Conservation (phyloP, 352 stramenopile species). For the Phytophthora lateralis region DNA sequence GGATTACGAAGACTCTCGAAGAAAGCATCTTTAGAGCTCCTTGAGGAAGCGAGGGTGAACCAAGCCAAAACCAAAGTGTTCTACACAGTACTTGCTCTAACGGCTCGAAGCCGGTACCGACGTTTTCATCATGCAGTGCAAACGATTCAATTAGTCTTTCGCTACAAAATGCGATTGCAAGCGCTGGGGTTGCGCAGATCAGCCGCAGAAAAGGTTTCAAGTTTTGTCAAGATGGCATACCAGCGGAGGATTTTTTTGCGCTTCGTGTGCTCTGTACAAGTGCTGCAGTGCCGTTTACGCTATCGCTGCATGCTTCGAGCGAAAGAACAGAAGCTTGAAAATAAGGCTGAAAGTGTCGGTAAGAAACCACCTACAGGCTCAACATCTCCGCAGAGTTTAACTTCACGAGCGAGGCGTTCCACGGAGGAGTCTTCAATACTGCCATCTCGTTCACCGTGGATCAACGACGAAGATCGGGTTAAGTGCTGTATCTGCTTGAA, state of each 20-base stretch:
- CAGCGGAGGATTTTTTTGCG: conserved; percentile 8
- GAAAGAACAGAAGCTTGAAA: neutral
- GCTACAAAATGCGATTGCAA: conserved; percentile 1
- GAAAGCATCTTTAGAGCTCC: neutral
- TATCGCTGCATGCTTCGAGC: conserved; percentile 1
- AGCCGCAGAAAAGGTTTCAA: neutral
- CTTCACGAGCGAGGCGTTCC: neutral
- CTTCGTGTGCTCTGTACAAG: conserved; percentile 2
- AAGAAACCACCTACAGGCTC: neutral
- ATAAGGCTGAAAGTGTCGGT: neutral
- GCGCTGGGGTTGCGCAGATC: neutral
- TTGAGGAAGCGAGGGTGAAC: neutral
- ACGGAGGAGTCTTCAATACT: neutral
- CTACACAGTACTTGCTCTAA: neutral
- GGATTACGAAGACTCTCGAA: neutral
- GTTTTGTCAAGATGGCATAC: conserved; percentile 4
- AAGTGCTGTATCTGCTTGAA: conserved; percentile 17
- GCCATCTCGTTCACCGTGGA: conserved; percentile 4
- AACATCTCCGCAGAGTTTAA: neutral
- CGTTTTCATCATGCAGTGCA: conserved; percentile 2
- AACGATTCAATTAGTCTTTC: conserved; percentile 6
- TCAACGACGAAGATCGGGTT: conserved; percentile 17
- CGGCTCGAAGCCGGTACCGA: conserved; percentile 1
- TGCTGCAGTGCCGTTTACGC: conserved; percentile 15
- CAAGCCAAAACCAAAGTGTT: neutral